Conservation (phyloP, 2,329 filamentous ascomycete genomes). For the Sarocladium oryzae region DNA sequence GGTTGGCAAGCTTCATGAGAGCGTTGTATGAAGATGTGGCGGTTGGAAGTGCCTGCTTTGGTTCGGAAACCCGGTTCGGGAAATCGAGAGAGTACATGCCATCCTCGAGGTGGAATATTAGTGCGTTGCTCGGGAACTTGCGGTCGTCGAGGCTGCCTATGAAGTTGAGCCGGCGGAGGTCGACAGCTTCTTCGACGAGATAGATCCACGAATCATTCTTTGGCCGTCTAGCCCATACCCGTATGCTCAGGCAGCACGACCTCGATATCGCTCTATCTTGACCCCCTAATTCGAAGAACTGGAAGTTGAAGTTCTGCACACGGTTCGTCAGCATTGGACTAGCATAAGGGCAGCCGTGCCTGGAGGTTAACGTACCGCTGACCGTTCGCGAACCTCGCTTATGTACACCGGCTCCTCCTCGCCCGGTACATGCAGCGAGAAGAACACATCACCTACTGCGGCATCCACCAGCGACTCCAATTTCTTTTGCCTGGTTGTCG, state of each 20-base stretch:
- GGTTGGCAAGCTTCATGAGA: conserved; percentile 78
- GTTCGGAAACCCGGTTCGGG: conserved; percentile 40
- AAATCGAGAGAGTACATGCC: conserved; percentile 80
- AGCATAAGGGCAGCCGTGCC: not conserved
- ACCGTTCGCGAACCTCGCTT: conserved; percentile 71
- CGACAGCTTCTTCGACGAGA: conserved; percentile 65
- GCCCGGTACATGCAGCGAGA: conserved; percentile 67
- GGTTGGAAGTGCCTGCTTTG: conserved; percentile 42
- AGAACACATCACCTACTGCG: conserved; percentile 80
- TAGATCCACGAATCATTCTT: conserved; percentile 47
- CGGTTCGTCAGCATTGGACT: not conserved
- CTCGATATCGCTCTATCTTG: conserved; percentile 60
- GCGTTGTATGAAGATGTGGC: conserved; percentile 78
- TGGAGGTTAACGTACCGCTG: conserved; percentile 46
- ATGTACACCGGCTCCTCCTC: conserved; percentile 75
- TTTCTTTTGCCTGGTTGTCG: conserved; percentile 59
- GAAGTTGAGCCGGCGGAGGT: conserved; percentile 69
- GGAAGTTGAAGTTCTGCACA: conserved; percentile 74
- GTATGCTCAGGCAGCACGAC: conserved; percentile 57
- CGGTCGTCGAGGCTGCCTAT: conserved; percentile 66
- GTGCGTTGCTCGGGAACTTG: conserved; percentile 71
- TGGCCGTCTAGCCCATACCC: conserved; percentile 64
- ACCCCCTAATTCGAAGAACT: conserved; percentile 68
- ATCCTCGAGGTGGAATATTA: conserved; percentile 80
- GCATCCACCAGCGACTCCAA: conserved; percentile 66